phyloP scores from a whole-genome alignment of 2,329 filamentous ascomycete genomes.

The Neurospora crassa region DNA sequence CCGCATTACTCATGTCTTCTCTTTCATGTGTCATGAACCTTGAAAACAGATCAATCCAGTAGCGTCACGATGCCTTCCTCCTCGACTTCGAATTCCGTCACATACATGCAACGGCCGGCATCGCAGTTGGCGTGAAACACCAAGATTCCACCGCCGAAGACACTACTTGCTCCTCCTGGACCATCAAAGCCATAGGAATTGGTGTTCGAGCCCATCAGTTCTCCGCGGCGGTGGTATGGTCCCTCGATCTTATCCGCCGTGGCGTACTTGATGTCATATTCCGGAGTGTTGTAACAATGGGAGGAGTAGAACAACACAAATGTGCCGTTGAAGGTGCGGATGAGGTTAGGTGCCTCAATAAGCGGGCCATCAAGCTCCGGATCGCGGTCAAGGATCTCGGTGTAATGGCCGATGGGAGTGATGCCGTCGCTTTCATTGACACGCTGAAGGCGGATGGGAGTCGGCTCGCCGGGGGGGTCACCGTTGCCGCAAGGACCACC shows the following conservation, averaged over 20 bases:
- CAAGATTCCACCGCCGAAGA: constrained; percentile 5
- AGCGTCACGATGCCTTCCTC: not conserved
- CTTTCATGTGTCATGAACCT: not conserved
- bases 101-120: constrained; percentile 16
- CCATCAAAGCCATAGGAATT: constrained; percentile 28
- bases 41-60: not conserved
- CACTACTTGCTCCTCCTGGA: constrained; percentile 28
- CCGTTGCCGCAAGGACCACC: constrained; percentile 37
- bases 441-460: constrained; percentile 48
- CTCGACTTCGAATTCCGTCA: constrained; percentile 5
- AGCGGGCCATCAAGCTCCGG: constrained; percentile 39
- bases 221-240: constrained; percentile 26
- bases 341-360: constrained; percentile 50
- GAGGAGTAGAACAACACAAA: constrained; percentile 56
- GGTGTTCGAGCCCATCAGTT: constrained; percentile 24
- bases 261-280: constrained; percentile 53
- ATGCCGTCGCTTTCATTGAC: constrained; percentile 37
- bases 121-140: constrained; percentile 16
- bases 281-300: constrained; percentile 44
- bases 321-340: constrained; percentile 33
- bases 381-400: constrained; percentile 35
- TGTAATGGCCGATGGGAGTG: constrained; percentile 39
- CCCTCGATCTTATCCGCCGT: constrained; percentile 30
- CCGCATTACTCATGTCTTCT: not conserved
- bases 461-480: constrained; percentile 30